A percentile compares a stretch with the other conserved stretches of the same genome.
Conservation (phyloP, 306 rosid genomes). For the Cyclanthera cordifolia region DNA sequence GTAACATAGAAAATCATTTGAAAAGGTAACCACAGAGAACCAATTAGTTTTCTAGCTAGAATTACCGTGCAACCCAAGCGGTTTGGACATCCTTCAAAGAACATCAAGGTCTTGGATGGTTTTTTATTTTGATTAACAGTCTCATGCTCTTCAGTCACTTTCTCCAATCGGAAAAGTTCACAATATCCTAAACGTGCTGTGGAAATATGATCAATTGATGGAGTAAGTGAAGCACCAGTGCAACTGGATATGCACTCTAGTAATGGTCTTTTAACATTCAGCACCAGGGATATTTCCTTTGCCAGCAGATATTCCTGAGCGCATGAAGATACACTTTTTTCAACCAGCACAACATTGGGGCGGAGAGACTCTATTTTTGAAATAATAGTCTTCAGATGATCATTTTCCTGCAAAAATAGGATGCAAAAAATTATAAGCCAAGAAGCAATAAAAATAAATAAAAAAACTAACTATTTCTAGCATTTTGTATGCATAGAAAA, state of each 20-base stretch:
- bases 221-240: slow-evolving; percentile 71
- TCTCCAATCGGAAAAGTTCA: slow-evolving; percentile 78
- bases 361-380: slow-evolving; percentile 76
- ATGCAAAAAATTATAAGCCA: slow-evolving; percentile 4
- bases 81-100: slow-evolving; percentile 93
- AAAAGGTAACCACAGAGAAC: slow-evolving; percentile 11
- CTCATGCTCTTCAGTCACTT: slow-evolving; percentile 59
- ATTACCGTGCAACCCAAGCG: slow-evolving; percentile 93
- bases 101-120: slow-evolving; percentile 83
- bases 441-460: slow-evolving; percentile 1
- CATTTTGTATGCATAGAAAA: neutral
- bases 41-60: neutral
- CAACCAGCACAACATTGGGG: slow-evolving; percentile 93
- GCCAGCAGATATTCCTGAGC: slow-evolving; percentile 72
- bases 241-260: slow-evolving; percentile 85
- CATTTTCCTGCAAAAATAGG: slow-evolving; percentile 59
- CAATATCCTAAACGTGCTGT: slow-evolving; percentile 69
- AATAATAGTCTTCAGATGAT: slow-evolving; percentile 66
- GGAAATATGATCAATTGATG: slow-evolving; percentile 60
- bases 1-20: neutral
- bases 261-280: slow-evolving; percentile 86
- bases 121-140: slow-evolving; percentile 52
- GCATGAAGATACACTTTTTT: slow-evolving; percentile 73
- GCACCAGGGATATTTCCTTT: slow-evolving; percentile 86
- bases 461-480: neutral